Evolutionary conservation across 2,329 filamentous ascomycete genomes (phyloP).

Genomic region (Calonectria hongkongensis): DNA sequence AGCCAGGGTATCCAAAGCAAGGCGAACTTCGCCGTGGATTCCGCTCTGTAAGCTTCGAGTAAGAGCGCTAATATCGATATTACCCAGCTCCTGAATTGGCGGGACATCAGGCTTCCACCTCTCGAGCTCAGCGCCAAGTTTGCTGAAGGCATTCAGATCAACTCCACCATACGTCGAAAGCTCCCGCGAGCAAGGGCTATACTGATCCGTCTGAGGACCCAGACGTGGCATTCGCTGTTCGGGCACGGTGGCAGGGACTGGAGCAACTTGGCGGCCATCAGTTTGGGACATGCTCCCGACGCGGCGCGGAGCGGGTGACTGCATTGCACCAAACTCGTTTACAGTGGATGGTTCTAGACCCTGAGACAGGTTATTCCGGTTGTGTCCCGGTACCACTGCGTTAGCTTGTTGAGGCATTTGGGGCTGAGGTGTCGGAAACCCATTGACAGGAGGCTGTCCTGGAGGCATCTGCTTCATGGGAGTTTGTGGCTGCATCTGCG

Average conservation of each 20-base stretch:
- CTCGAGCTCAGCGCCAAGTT: slow-evolving; percentile 80
- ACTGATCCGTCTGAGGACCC: slow-evolving; percentile 69
- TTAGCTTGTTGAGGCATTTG: slow-evolving; percentile 51
- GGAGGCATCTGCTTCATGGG: slow-evolving; percentile 67
- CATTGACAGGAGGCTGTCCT: slow-evolving; percentile 61
- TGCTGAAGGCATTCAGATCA: slow-evolving; percentile 78
- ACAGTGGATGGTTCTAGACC: slow-evolving; percentile 64
- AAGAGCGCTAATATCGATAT: slow-evolving; percentile 92
- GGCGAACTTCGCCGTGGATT: slow-evolving; percentile 90
- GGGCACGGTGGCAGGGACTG: slow-evolving; percentile 43
- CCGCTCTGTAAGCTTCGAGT: slow-evolving; percentile 93
- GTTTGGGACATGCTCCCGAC: slow-evolving; percentile 63
- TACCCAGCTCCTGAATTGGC: slow-evolving; percentile 83
- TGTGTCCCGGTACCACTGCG: slow-evolving; percentile 60
- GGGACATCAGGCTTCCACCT: slow-evolving; percentile 85
- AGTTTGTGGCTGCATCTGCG: slow-evolving; percentile 58
- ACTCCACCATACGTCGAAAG: slow-evolving; percentile 82
- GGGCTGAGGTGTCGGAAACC: slow-evolving; percentile 60
- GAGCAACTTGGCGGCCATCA: slow-evolving; percentile 56
- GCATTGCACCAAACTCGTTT: slow-evolving; percentile 64
- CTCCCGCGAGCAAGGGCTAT: slow-evolving; percentile 73
- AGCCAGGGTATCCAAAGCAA: slow-evolving; percentile 90
- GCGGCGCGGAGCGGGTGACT: slow-evolving; percentile 66
- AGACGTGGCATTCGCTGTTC: slow-evolving; percentile 62
- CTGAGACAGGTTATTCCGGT: slow-evolving; percentile 71